Conservation (phyloP, 1,284 basidiomycete species). For the Jaminaea rosea region DNA sequence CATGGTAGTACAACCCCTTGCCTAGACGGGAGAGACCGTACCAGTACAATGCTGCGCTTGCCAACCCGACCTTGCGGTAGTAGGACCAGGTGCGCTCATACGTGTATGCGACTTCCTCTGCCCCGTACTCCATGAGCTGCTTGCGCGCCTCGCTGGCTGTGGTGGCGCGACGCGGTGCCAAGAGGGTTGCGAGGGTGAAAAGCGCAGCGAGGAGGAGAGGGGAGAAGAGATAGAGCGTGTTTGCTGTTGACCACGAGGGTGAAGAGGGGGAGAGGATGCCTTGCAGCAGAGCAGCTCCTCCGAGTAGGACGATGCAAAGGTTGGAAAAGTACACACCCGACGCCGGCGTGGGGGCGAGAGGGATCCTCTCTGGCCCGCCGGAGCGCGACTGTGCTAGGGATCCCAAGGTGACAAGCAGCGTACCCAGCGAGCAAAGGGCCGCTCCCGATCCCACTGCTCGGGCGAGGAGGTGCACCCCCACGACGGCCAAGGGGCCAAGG, state of each 20-base stretch:
- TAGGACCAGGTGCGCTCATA: conserved; percentile 1
- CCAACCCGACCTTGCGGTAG: background rate
- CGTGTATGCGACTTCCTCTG: background rate
- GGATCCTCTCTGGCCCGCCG: too few relatives aligned
- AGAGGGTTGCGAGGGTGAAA: background rate
- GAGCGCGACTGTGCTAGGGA: background rate
- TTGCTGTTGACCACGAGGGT: background rate
- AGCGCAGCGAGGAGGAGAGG: background rate
- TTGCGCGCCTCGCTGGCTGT: background rate
- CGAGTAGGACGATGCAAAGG: background rate
- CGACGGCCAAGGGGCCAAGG: background rate
- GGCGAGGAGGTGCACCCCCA: background rate
- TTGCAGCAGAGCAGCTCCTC: background rate
- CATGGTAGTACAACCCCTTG: too few relatives aligned
- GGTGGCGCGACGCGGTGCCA: too few relatives aligned
- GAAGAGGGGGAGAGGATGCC: background rate
- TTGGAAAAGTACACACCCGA: background rate
- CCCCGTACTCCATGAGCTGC: background rate
- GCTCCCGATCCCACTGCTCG: background rate
- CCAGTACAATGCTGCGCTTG: background rate
- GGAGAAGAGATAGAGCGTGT: background rate
- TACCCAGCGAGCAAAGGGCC: background rate
- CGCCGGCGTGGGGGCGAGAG: background rate
- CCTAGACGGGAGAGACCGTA: background rate
- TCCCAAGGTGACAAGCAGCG: background rate